These are phyloP conservation scores for Sphagnum tenellum DNA, from an alignment of 225 moss, liverwort and hornwort species.

Conservation along the genomic window DNA sequence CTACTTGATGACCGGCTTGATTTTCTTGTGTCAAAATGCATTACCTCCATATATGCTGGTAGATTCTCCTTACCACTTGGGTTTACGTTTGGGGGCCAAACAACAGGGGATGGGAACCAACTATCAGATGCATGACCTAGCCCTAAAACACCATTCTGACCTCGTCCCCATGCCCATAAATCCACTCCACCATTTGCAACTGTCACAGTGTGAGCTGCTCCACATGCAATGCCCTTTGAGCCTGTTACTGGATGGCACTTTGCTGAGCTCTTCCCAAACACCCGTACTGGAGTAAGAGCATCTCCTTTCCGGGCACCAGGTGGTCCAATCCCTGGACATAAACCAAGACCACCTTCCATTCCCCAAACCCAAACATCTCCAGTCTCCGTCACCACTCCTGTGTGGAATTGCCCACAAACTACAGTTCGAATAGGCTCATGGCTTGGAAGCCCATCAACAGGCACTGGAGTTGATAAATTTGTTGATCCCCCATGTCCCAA, in stretches of 20 bases:
- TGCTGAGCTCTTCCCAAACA: constrained; percentile 45
- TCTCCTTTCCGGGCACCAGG: constrained; percentile 51
- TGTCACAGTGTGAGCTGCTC: constrained; percentile 48
- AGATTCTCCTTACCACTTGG: too few species aligned
- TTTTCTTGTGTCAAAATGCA: constrained; percentile 16
- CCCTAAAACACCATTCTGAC: constrained; percentile 50
- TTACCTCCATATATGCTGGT: too few species aligned
- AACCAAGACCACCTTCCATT: constrained; percentile 61
- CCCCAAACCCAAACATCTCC: constrained; percentile 71
- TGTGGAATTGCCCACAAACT: constrained; percentile 45
- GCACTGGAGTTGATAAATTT: constrained; percentile 20
- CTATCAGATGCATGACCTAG: constrained; percentile 42
- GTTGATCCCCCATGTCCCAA: constrained; percentile 22
- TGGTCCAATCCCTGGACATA: constrained; percentile 56
- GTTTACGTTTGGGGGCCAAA: constrained; percentile 26
- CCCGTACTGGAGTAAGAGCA: constrained; percentile 39
- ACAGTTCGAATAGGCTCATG: constrained; percentile 35
- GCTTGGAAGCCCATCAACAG: constrained; percentile 35
- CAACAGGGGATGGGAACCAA: constrained; percentile 49
- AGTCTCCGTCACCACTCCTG: constrained; percentile 31
- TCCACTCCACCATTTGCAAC: constrained; percentile 30
- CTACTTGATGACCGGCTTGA: constrained; percentile 32
- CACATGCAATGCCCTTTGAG: constrained; percentile 49
- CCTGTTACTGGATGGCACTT: constrained; percentile 26
- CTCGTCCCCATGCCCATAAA: constrained; percentile 56